Evolutionary conservation across 2,329 filamentous ascomycete genomes (phyloP).

Genomic region (Cladophialophora chaetospira): DNA sequence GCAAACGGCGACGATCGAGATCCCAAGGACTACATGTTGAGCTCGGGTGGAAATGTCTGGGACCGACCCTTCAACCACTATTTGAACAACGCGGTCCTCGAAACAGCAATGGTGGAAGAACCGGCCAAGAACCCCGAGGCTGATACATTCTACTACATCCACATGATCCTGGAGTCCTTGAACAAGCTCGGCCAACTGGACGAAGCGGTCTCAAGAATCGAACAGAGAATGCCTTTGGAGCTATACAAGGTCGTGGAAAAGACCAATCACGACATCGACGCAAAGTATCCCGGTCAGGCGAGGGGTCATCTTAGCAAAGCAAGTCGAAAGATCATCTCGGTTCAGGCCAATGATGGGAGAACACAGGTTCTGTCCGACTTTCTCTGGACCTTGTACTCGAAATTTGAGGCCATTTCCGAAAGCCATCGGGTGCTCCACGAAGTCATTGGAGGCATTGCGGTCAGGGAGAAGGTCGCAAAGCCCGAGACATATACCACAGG

Average conservation of each 20-base stretch:
- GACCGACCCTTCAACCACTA: slow-evolving; percentile 60
- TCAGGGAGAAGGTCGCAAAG: slow-evolving; percentile 69
- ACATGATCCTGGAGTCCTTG: slow-evolving; percentile 81
- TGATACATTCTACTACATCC: slow-evolving; percentile 92
- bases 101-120: slow-evolving; percentile 72
- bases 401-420: slow-evolving; percentile 96
- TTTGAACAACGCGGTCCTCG: slow-evolving; percentile 58
- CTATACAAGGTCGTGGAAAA: slow-evolving; percentile 92
- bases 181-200: slow-evolving; percentile 88
- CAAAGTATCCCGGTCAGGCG: slow-evolving; percentile 83
- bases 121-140: slow-evolving; percentile 90
- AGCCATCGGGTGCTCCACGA: slow-evolving; percentile 93
- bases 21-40: slow-evolving; percentile 30
- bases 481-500: slow-evolving; percentile 74
- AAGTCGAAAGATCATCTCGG: slow-evolving; percentile 61
- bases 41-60: slow-evolving; percentile 42
- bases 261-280: slow-evolving; percentile 90
- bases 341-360: slow-evolving; percentile 72
- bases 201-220: slow-evolving; percentile 82
- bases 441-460: slow-evolving; percentile 80
- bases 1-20: slow-evolving; percentile 39
- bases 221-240: slow-evolving; percentile 90
- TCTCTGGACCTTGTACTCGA: slow-evolving; percentile 88
- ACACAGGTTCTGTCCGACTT: slow-evolving; percentile 88
- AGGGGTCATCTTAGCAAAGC: slow-evolving; percentile 51